Conservation (phyloP, 176 grass and related monocot genomes). For the Avena insularis region DNA sequence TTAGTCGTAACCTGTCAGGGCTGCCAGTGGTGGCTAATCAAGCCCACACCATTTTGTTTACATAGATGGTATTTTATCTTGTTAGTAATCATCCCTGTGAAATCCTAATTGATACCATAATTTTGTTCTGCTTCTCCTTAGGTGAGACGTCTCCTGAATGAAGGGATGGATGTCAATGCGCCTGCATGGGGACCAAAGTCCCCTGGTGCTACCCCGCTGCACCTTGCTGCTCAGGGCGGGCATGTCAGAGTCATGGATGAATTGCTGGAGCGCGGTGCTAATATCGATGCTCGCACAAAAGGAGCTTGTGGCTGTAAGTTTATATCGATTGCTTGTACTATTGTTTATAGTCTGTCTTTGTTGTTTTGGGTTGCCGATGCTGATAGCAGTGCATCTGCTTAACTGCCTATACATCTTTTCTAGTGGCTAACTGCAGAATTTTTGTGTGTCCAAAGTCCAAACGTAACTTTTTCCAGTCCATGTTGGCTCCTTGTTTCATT, state of each 20-base stretch:
- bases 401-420: background rate
- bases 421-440: background rate
- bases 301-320: constrained; percentile 97
- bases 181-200: constrained; percentile 81
- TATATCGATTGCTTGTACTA: too few relatives aligned
- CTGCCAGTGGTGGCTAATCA: too few relatives aligned
- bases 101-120: background rate
- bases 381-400: background rate
- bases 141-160: constrained; percentile 80
- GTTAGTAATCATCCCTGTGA: background rate
- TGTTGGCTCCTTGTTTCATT: background rate
- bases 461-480: background rate
- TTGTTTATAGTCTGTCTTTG: background rate
- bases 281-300: constrained; percentile 97
- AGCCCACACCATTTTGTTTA: too few relatives aligned
- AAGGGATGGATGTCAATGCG: constrained; percentile 84
- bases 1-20: too few relatives aligned
- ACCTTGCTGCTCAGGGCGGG: constrained; percentile 94
- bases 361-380: background rate
- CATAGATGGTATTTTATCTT: background rate
- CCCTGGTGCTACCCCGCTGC: constrained; percentile 78
- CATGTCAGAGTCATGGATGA: constrained; percentile 95
- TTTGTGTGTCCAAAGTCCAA: too few relatives aligned
- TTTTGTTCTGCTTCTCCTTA: constrained; percentile 10
- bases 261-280: constrained; percentile 85